Percentiles rank a stretch among this genome's conserved stretches.
Evolutionary conservation across 768 basidiomycete genomes (phyloP).

Genomic region (Boletus rufocinnamomeus): DNA sequence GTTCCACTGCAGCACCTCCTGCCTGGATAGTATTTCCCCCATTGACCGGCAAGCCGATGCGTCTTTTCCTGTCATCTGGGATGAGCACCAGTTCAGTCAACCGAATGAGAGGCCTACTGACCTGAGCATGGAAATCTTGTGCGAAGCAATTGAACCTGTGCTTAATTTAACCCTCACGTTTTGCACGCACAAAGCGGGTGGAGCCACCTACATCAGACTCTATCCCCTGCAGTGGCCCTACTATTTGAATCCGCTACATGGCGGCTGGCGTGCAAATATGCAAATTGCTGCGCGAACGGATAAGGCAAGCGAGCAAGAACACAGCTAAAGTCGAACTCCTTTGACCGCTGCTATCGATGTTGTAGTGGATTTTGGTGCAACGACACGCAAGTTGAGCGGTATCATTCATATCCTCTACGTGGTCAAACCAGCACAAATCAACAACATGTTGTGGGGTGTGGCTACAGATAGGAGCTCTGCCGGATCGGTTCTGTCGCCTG

Average conservation of each 20-base stretch:
- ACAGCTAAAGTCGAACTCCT: not conserved
- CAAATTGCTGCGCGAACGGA: not conserved
- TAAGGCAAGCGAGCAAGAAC: not conserved
- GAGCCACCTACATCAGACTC: not conserved
- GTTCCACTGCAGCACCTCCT: conserved; percentile 46
- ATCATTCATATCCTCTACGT: not conserved
- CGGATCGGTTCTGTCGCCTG: not conserved
- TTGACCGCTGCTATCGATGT: not conserved
- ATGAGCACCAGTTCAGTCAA: not conserved
- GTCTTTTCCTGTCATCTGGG: conserved; percentile 53
- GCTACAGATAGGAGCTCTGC: not conserved
- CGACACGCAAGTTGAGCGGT: not conserved
- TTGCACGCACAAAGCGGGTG: not conserved
- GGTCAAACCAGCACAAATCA: not conserved
- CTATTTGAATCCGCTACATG: not conserved
- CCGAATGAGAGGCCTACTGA: not conserved
- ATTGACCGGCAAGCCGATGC: conserved; percentile 57
- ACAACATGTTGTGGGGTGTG: not conserved
- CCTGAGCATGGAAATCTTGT: not conserved
- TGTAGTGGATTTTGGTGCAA: not conserved
- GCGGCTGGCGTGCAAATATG: not conserved
- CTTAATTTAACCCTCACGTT: not conserved
- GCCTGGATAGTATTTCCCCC: conserved; percentile 60
- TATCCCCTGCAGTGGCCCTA: not conserved
- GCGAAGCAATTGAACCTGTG: not conserved